These are phyloP conservation scores for Sonneratia alba DNA, from an alignment of 345 rosid genomes.

Conservation along the genomic window DNA sequence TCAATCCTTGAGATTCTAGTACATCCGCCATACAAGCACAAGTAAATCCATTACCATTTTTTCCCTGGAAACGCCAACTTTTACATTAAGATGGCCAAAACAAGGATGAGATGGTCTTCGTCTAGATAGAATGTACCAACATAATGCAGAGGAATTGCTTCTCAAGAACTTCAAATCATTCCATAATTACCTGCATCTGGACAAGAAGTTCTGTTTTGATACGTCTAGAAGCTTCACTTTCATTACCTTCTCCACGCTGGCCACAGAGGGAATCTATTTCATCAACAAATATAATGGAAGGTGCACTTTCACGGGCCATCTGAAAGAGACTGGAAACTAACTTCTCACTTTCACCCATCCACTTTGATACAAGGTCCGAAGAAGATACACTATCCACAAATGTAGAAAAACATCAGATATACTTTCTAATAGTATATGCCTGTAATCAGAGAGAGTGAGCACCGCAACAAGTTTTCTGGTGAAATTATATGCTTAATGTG, in stretches of 20 bases:
- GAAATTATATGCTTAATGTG: background rate
- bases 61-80: background rate
- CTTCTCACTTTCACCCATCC: constrained; percentile 99
- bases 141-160: background rate
- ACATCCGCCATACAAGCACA: too few relatives aligned
- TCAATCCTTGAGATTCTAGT: too few relatives aligned
- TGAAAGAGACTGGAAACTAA: constrained; percentile 82
- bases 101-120: background rate
- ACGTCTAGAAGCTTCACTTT: constrained; percentile 94
- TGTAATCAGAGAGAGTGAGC: background rate
- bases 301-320: constrained; percentile 96
- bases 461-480: too few relatives aligned
- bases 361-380: constrained; percentile 89
- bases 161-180: constrained; percentile 1
- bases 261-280: constrained; percentile 95
- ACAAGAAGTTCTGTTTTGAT: constrained; percentile 96
- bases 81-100: background rate
- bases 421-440: background rate
- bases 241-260: constrained; percentile 90
- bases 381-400: constrained; percentile 62
- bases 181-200: constrained; percentile 78
- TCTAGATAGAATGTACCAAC: background rate
- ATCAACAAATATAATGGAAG: constrained; percentile 82
- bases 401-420: constrained; percentile 6
- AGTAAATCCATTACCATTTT: too few relatives aligned